Conservation (phyloP, 176 grass and related monocot genomes). For the Cenchrus americanus region DNA sequence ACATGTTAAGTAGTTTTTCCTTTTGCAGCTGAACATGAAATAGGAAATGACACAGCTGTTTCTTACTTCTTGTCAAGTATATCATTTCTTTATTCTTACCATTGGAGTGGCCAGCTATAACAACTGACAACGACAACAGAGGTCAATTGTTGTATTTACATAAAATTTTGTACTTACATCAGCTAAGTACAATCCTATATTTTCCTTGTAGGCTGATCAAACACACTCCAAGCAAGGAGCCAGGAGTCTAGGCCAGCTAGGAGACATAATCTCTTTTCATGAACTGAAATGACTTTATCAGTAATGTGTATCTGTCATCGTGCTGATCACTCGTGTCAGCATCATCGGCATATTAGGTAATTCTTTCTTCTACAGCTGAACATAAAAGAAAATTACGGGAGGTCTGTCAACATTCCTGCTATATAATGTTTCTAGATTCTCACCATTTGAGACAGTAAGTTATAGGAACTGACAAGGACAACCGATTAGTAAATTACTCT, state of each 20-base stretch:
- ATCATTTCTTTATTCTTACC: slow-evolving; percentile 1
- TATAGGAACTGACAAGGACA: slow-evolving; percentile 1
- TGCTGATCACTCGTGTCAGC: background rate
- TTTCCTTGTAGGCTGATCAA: slow-evolving; percentile 23
- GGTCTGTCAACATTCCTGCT: background rate
- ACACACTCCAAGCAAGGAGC: background rate
- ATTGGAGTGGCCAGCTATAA: background rate
- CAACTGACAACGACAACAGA: background rate
- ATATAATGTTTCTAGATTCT: background rate
- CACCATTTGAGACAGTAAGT: background rate
- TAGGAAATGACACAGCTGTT: background rate
- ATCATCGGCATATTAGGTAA: background rate
- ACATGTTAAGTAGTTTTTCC: background rate
- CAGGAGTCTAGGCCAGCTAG: background rate
- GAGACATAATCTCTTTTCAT: background rate
- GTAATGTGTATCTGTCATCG: background rate
- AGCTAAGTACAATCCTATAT: slow-evolving; percentile 16
- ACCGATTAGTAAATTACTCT: background rate
- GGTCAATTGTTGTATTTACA: background rate
- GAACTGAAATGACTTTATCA: background rate
- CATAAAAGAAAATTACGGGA: background rate
- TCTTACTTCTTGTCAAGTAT: background rate
- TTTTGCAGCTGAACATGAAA: slow-evolving; percentile 13
- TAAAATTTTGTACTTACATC: background rate
- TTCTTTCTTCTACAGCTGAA: background rate